Base-by-base conservation (phyloP, 129 eudicot species). In the Chrysanthemum lavandulifolium region DNA sequence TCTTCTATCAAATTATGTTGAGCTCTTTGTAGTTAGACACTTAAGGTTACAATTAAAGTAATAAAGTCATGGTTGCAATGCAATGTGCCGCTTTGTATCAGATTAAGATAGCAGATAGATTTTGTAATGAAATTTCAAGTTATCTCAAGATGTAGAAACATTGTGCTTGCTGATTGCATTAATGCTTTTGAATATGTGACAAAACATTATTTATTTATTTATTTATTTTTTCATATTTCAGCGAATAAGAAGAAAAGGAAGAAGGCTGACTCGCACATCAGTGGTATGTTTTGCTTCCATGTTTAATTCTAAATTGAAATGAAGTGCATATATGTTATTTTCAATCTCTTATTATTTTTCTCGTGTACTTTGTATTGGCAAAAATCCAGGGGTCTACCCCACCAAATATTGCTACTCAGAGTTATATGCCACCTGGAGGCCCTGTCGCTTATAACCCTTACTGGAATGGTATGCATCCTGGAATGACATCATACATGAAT, bases 331-430 rank as follows among this genome's bases (percentile, higher is more conserved):
- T 52, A 11, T n/a, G 15, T 53, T 15, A 1, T 53, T 40, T 40
- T 10, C 0, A 40, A 53, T 53, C 16, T 53, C 19, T 53, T 53
- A 53, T 19, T 19, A 13, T 53, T 10, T 12, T 53, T 15, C 8
- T 10, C 3, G 6, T 53, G 16, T 15, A 3, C 2, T 53, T 74
- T 81, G 75, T 82, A 85, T 88, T 80, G 63, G 79, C 87, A 61
- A 96, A 93, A 62, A 89, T 89, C 88, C 98, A 89, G 63, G 86
- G 97, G 97, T 79, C 86, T 81, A 65, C 75, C 31, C 65, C 84
- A 25, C 95, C 81, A 62, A 89, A 89, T 10, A 79, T 69, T 62
- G 95, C 81, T 61, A 82, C 86, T 33, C 96, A 87, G 65, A 86
- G 75, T 63, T 87, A 79, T 53, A 84, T 89, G 96, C 86, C 86